A percentile compares a stretch with the other conserved stretches of the same genome.
Conservation (phyloP, 352 stramenopile genomes). For the Phytopythium sindhum region DNA sequence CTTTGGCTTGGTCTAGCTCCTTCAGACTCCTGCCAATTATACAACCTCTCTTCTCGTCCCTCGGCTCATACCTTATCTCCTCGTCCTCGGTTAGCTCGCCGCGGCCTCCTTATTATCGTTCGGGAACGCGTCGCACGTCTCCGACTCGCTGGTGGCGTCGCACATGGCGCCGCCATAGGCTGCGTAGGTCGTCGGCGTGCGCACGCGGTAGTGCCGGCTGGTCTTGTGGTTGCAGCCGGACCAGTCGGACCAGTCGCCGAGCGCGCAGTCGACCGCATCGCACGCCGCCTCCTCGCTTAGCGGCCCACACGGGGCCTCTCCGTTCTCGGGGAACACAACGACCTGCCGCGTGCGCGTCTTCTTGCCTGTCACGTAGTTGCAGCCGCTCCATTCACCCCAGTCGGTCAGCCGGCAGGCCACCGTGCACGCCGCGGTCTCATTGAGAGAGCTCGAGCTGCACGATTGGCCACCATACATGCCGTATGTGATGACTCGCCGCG, state of each 20-base stretch:
- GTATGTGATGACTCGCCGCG: slow-evolving; percentile 19
- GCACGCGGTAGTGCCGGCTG: slow-evolving; percentile 25
- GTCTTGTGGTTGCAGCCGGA: slow-evolving; percentile 50
- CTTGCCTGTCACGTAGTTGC: slow-evolving; percentile 36
- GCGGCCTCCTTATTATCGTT: not conserved
- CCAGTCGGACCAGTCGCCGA: slow-evolving; percentile 46
- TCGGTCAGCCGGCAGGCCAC: slow-evolving; percentile 45
- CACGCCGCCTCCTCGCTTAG: slow-evolving; percentile 24
- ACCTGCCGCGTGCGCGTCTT: slow-evolving; percentile 36
- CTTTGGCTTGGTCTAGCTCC: too few species aligned
- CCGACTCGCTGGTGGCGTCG: slow-evolving; percentile 13
- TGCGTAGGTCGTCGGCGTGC: slow-evolving; percentile 26
- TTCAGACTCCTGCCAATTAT: not conserved
- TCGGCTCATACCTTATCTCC: not conserved
- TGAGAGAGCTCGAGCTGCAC: slow-evolving; percentile 15
- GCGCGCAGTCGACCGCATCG: slow-evolving; percentile 38
- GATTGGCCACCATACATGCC: slow-evolving; percentile 30
- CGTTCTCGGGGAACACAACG: slow-evolving; percentile 20
- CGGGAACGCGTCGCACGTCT: slow-evolving; percentile 22
- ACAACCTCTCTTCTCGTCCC: not conserved
- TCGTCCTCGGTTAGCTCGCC: not conserved
- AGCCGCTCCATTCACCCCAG: slow-evolving; percentile 46
- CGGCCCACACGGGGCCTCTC: slow-evolving; percentile 22
- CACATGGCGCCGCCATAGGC: slow-evolving; percentile 33
- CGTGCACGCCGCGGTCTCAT: slow-evolving; percentile 26